Evolutionary conservation across 1,139 yeast species (phyloP).

Genomic region (Wickerhamiella infanticola): DNA sequence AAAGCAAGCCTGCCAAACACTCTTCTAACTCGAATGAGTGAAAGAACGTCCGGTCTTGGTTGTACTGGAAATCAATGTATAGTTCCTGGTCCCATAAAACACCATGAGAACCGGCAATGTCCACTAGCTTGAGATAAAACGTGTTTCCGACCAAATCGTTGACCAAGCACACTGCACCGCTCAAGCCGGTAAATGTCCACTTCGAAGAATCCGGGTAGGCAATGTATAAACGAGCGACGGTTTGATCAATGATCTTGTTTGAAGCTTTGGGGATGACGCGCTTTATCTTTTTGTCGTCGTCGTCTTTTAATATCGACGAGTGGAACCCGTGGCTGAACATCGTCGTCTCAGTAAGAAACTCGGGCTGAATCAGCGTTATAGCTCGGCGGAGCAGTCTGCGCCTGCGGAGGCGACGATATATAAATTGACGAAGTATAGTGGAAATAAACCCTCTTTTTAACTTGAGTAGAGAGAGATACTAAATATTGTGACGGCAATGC

Average conservation of each 20-base stretch:
- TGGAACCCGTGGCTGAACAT: constrained; percentile 4
- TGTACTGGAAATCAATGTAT: constrained; percentile 72
- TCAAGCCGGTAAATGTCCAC: constrained; percentile 80
- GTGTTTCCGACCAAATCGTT: constrained; percentile 94
- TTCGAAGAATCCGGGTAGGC: constrained; percentile 71
- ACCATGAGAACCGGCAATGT: constrained; percentile 64
- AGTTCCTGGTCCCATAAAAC: constrained; percentile 95
- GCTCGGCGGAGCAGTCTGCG: neutral
- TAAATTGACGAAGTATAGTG: too few relatives aligned
- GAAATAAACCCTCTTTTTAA: too few relatives aligned
- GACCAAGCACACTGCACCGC: constrained; percentile 75
- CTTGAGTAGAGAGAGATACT: too few relatives aligned
- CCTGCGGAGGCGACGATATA: too few relatives aligned
- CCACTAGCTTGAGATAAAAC: constrained; percentile 77
- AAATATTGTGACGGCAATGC: too few relatives aligned
- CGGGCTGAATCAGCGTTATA: neutral
- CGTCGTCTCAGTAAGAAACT: neutral
- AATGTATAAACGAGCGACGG: constrained; percentile 76
- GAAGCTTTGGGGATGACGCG: constrained; percentile 77
- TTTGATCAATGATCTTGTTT: constrained; percentile 78
- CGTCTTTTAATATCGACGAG: constrained; percentile 33
- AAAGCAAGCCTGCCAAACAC: constrained; percentile 73
- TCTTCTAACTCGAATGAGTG: constrained; percentile 91
- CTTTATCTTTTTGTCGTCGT: constrained; percentile 77
- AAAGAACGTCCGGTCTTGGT: constrained; percentile 88